Percentiles rank a stretch among this genome's conserved stretches.
Conservation (phyloP, 75 land plant species). For the Picea sitchensis region DNA sequence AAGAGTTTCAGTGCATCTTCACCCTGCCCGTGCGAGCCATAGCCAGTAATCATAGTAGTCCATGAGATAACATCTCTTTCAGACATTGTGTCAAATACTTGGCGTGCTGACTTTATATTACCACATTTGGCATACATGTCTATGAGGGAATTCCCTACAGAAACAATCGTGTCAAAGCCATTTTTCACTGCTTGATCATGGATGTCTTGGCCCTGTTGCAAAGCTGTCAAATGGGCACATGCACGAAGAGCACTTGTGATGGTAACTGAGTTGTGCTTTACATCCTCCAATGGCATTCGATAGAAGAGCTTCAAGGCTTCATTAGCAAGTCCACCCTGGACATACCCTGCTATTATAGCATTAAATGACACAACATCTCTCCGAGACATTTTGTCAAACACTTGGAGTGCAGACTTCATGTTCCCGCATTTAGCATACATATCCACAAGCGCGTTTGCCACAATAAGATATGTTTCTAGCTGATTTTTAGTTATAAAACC, state of each 20-base stretch:
- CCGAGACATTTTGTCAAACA: slow-evolving; percentile 32
- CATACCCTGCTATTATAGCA: slow-evolving; percentile 62
- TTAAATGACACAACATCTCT: slow-evolving; percentile 58
- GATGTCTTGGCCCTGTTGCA: slow-evolving; percentile 23
- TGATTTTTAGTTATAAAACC: too few species aligned
- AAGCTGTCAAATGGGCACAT: slow-evolving; percentile 38
- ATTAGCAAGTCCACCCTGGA: slow-evolving; percentile 20
- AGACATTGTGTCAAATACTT: slow-evolving; percentile 30
- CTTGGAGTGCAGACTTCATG: neutral
- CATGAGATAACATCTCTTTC: slow-evolving; percentile 28
- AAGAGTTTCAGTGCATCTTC: slow-evolving; percentile 31
- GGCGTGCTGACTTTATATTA: slow-evolving; percentile 24
- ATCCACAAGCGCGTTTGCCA: too few species aligned
- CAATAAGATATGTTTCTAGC: too few species aligned
- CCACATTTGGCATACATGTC: slow-evolving; percentile 27
- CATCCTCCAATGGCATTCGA: slow-evolving; percentile 36
- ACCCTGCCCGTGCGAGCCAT: slow-evolving; percentile 42
- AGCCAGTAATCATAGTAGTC: slow-evolving; percentile 60
- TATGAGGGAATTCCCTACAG: slow-evolving; percentile 28
- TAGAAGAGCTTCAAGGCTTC: slow-evolving; percentile 36
- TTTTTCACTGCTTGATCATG: neutral
- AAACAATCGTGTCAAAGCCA: neutral
- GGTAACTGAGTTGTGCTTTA: slow-evolving; percentile 44
- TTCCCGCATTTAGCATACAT: too few species aligned
- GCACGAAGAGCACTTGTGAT: slow-evolving; percentile 42